These are phyloP conservation scores for Xanthoconium stramineum DNA, from an alignment of 768 basidiomycete genomes.

Conservation along the genomic window DNA sequence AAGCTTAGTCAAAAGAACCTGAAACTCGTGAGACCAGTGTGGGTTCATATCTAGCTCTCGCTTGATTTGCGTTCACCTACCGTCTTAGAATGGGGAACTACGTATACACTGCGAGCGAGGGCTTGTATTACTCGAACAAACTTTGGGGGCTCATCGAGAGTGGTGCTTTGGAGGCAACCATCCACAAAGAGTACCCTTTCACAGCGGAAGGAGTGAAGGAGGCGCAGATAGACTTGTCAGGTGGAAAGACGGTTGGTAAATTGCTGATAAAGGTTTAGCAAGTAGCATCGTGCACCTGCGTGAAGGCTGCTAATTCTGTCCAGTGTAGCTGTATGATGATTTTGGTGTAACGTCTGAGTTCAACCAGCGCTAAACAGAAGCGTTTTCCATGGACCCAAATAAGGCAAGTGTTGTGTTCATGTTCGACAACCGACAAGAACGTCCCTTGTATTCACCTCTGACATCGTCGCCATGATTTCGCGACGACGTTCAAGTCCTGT, in stretches of 20 bases:
- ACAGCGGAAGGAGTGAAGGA: constrained; percentile 72
- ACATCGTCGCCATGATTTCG: constrained; percentile 24
- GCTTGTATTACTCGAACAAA: constrained; percentile 57
- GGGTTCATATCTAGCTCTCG: constrained; percentile 15
- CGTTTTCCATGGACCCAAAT: background rate
- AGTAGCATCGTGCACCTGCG: constrained; percentile 6
- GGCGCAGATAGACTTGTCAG: constrained; percentile 74
- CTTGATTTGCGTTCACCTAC: background rate
- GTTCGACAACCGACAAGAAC: constrained; percentile 13
- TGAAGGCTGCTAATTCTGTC: background rate
- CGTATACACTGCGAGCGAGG: constrained; percentile 70
- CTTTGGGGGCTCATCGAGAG: constrained; percentile 59
- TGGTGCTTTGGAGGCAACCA: constrained; percentile 60
- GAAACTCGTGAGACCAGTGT: constrained; percentile 76
- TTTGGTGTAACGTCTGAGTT: too few species aligned
- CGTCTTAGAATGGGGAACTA: constrained; percentile 65
- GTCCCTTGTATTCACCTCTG: constrained; percentile 18
- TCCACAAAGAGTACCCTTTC: constrained; percentile 82
- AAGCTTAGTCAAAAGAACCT: constrained; percentile 81
- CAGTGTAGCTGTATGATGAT: constrained; percentile 1
- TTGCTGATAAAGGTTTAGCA: constrained; percentile 66
- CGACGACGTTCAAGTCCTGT: constrained; percentile 8
- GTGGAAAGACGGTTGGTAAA: constrained; percentile 83
- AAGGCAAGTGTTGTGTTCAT: constrained; percentile 26
- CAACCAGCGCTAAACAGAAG: too few species aligned